phyloP scores from a whole-genome alignment of 768 basidiomycete species.

The Trametes sanguinea region DNA sequence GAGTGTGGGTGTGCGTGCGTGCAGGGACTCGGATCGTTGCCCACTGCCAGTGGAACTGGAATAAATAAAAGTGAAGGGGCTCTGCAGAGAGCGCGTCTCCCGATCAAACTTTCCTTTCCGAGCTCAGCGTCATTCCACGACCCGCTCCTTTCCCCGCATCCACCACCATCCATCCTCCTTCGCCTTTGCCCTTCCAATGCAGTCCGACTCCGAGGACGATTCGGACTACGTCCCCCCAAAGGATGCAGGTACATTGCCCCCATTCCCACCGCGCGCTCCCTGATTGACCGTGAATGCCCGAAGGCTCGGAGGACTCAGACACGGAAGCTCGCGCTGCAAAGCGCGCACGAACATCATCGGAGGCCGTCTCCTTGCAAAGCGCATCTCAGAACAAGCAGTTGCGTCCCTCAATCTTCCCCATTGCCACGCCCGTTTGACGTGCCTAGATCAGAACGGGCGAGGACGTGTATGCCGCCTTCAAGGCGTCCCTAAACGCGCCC shows the following conservation, averaged over 20 bases:
- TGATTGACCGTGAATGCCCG: neutral
- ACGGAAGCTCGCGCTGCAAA: slow-evolving; percentile 28
- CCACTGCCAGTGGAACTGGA: too few relatives aligned
- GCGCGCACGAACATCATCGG: slow-evolving; percentile 34
- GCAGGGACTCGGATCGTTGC: too few relatives aligned
- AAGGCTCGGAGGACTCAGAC: neutral
- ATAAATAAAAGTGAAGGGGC: slow-evolving; percentile 1
- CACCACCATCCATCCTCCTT: slow-evolving; percentile 3
- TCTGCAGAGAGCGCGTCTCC: slow-evolving; percentile 18
- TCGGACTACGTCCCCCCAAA: slow-evolving; percentile 66
- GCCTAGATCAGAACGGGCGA: slow-evolving; percentile 52
- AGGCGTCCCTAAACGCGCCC: slow-evolving; percentile 53
- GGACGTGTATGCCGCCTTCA: slow-evolving; percentile 67
- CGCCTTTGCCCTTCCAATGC: slow-evolving; percentile 12
- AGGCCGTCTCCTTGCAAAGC: slow-evolving; percentile 35
- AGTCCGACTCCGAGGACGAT: slow-evolving; percentile 69
- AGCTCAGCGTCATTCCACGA: slow-evolving; percentile 1
- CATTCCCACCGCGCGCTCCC: neutral
- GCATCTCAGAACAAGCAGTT: slow-evolving; percentile 45
- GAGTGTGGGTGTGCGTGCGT: too few relatives aligned
- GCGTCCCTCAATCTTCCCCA: slow-evolving; percentile 24
- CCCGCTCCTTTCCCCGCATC: slow-evolving; percentile 7
- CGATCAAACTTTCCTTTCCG: slow-evolving; percentile 19
- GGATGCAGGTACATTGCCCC: slow-evolving; percentile 38
- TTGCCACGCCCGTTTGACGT: slow-evolving; percentile 7